Percentiles rank a stretch among this genome's conserved stretches.
Evolutionary conservation across 1,284 basidiomycete species (phyloP).

Genomic region (Rhodotorula mucilaginosa): DNA sequence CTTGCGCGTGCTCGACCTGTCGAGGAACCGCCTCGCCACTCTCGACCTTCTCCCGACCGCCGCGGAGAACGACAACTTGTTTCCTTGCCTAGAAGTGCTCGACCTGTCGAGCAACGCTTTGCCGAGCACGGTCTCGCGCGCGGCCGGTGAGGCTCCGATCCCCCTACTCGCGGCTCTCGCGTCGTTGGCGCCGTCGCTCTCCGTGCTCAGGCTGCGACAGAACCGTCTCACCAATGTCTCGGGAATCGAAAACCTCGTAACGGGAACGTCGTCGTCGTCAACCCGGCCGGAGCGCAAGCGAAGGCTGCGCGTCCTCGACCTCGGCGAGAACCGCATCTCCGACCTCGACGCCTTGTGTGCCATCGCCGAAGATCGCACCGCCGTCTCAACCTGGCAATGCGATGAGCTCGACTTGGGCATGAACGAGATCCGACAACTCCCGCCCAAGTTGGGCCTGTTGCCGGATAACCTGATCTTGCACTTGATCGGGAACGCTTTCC

Average conservation of each 20-base stretch:
- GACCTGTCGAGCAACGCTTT: conserved; percentile 28
- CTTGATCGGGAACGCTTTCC: conserved; percentile 33
- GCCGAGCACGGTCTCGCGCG: not conserved
- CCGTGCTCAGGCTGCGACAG: conserved; percentile 19
- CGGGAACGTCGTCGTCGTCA: not conserved
- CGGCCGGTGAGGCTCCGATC: not conserved
- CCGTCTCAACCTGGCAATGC: conserved; percentile 9
- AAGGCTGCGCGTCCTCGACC: conserved; percentile 1
- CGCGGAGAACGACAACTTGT: not conserved
- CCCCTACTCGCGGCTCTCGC: conserved; percentile 13
- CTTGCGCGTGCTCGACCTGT: conserved; percentile 15
- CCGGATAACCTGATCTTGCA: conserved; percentile 15
- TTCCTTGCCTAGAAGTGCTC: conserved; percentile 18
- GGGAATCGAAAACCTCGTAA: conserved; percentile 17
- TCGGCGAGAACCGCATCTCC: conserved; percentile 30
- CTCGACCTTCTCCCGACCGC: not conserved
- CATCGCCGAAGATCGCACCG: not conserved
- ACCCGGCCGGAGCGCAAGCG: not conserved
- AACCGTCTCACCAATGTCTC: conserved; percentile 28
- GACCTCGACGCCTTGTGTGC: conserved; percentile 13
- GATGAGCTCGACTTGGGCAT: conserved; percentile 29
- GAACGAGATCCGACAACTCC: conserved; percentile 35
- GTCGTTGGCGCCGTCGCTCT: conserved; percentile 6
- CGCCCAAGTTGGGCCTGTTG: conserved; percentile 21
- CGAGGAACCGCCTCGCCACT: conserved; percentile 16